Conservation (phyloP, 2,329 filamentous ascomycete species). For the Dactylellina sp. region DNA sequence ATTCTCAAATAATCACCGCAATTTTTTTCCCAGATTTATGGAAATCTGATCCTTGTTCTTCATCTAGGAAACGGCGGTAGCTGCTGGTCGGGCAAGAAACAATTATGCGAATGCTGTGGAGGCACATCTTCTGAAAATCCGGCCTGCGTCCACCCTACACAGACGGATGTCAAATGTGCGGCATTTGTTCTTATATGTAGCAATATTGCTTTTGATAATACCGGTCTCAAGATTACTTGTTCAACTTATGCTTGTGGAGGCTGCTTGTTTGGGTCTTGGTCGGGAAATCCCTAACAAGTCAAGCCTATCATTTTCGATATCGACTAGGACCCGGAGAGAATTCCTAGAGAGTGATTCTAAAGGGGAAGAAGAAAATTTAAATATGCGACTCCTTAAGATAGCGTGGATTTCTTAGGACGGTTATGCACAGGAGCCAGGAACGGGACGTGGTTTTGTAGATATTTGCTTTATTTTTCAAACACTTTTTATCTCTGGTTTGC, state of each 20-base stretch:
- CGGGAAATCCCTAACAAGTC: not conserved
- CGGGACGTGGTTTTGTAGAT: no score
- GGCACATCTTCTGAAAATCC: slow-evolving; percentile 2
- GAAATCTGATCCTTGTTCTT: no score
- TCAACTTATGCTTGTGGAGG: slow-evolving; percentile 40
- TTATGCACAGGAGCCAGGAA: no score
- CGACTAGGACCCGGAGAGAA: no score
- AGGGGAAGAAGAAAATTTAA: no score
- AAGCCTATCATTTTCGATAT: no score
- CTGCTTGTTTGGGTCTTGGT: slow-evolving; percentile 29
- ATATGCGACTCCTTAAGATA: no score
- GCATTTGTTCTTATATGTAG: slow-evolving; percentile 32
- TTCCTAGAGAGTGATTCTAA: no score
- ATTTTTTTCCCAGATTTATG: no score
- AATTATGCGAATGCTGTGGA: slow-evolving; percentile 35
- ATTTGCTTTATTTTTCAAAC: no score
- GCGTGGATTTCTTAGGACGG: no score
- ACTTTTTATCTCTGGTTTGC: no score
- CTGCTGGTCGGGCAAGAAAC: slow-evolving; percentile 33
- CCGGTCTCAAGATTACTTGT: slow-evolving; percentile 28
- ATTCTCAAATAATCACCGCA: not conserved
- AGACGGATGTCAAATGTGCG: slow-evolving; percentile 25
- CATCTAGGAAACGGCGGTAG: slow-evolving; percentile 31
- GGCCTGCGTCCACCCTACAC: slow-evolving; percentile 11
- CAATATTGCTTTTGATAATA: slow-evolving; percentile 17